Base-by-base conservation (phyloP, 2,329 filamentous ascomycete species). In the Hymenotorrendiella dingleyae region DNA sequence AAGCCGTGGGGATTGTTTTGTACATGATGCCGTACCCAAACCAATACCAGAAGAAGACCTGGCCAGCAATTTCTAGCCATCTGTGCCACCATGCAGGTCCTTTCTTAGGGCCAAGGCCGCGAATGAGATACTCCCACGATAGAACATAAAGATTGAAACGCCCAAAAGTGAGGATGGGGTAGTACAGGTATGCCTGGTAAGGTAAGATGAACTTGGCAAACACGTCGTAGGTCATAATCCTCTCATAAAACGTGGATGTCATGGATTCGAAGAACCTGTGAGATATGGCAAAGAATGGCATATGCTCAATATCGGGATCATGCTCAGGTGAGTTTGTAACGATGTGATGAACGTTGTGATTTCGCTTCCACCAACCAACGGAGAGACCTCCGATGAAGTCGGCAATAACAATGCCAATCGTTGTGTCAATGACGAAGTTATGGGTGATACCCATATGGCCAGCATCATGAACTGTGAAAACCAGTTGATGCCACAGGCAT, bases 371-470 rank as follows among this genome's bases (percentile, higher is more conserved):
- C 93, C 93, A 98, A 33, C 91, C 87, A 41, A 95, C 68, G 20
- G 88, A 95, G 24, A 98, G 67, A 0, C 93, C 93, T 27, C 93
- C 93, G 16, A 93, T 69, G 56, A 84, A 97, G 62, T 95, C 85
- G 40, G 90, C 89, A 57, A 96, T 84, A 51, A 94, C 67, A 59
- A 97, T 95, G 36, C 88, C 91, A 49, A 98, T 87, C 36, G 84
- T 72, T 2, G 84, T 84, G 63, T 98, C 93, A 27, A 80, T 66
- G 37, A 85, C 81, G 62, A 91, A 97, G 61, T 83, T 74, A 65
- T 97, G 91, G 2, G 93, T 98, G 56, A 98, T 95, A 53, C 87
- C 93, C 84, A 96, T 94, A 64, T 98, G 93, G 6, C 88, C 90
- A 38, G 91, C 87, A 70, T 98, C 93, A 64, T 98, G 93, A 47